These are phyloP conservation scores for Echria macrotheca DNA, from an alignment of 495 filamentous ascomycete genomes.

Conservation along the genomic window DNA sequence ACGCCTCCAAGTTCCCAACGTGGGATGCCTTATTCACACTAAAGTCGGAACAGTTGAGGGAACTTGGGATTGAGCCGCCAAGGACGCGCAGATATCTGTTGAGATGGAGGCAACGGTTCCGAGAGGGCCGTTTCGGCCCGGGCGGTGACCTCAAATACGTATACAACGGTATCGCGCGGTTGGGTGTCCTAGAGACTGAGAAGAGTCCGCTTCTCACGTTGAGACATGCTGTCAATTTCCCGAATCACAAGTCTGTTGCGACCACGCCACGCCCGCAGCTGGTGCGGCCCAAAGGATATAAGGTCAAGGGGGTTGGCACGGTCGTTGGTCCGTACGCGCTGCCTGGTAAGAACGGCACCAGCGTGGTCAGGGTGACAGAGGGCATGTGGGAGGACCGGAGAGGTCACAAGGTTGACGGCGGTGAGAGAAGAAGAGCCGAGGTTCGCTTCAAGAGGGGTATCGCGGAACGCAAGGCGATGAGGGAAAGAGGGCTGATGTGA, in stretches of 20 bases:
- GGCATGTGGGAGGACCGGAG: slow-evolving; percentile 82
- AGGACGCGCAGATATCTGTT: slow-evolving; percentile 77
- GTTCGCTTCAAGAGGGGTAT: slow-evolving; percentile 56
- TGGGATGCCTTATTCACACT: slow-evolving; percentile 87
- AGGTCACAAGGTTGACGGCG: slow-evolving; percentile 91
- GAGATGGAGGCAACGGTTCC: slow-evolving; percentile 77
- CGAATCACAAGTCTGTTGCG: slow-evolving; percentile 39
- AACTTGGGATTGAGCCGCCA: slow-evolving; percentile 80
- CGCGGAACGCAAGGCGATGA: slow-evolving; percentile 42
- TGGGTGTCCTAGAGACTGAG: slow-evolving; percentile 62
- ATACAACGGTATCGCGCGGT: slow-evolving; percentile 61
- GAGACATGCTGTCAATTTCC: slow-evolving; percentile 65
- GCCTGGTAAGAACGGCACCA: slow-evolving; percentile 59
- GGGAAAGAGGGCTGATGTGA: slow-evolving; percentile 30
- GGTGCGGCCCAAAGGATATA: slow-evolving; percentile 56
- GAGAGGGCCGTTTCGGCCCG: slow-evolving; percentile 65
- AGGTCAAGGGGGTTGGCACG: slow-evolving; percentile 55
- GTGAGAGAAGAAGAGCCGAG: slow-evolving; percentile 82
- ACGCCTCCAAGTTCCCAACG: slow-evolving; percentile 74
- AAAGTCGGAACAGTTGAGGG: slow-evolving; percentile 67
- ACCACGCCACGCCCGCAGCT: slow-evolving; percentile 27
- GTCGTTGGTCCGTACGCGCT: slow-evolving; percentile 67
- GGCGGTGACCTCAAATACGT: slow-evolving; percentile 75
- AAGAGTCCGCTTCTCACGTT: slow-evolving; percentile 13
- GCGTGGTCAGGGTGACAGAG: slow-evolving; percentile 63